A percentile compares a stretch with the other conserved stretches of the same genome.
Conservation (phyloP, 2,329 filamentous ascomycete genomes). For the Leptodontidium sp. region DNA sequence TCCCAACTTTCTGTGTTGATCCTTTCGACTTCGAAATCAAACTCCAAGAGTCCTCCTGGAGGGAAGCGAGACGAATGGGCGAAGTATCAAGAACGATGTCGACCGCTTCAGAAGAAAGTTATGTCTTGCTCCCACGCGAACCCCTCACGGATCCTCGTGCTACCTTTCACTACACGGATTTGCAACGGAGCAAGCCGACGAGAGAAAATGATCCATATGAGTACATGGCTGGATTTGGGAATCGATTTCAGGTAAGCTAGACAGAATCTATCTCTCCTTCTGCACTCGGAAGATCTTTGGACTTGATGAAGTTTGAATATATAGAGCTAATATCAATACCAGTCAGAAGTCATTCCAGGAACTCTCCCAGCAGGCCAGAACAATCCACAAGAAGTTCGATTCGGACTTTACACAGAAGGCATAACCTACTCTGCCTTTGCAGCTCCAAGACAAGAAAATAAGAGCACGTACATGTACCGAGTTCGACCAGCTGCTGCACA, state of each 20-base stretch:
- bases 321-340: constrained; percentile 3
- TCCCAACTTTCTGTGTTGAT: too few relatives aligned
- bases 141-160: constrained; percentile 53
- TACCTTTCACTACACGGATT: constrained; percentile 65
- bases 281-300: too few relatives aligned
- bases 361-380: constrained; percentile 53
- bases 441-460: constrained; percentile 52
- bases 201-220: constrained; percentile 62
- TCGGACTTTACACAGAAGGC: constrained; percentile 55
- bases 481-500: constrained; percentile 54
- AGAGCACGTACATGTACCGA: constrained; percentile 55
- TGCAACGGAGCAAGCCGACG: constrained; percentile 62
- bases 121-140: constrained; percentile 29
- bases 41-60: too few relatives aligned
- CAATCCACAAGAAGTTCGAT: constrained; percentile 52
- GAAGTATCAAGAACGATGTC: constrained; percentile 8
- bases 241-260: constrained; percentile 46
- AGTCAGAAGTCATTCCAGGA: constrained; percentile 53
- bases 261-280: too few relatives aligned
- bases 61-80: neutral
- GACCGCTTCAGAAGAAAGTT: constrained; percentile 16
- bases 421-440: constrained; percentile 55
- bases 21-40: too few relatives aligned
- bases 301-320: too few relatives aligned
- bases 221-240: constrained; percentile 65